Base-by-base conservation (phyloP, 2,329 filamentous ascomycete genomes). In the Fusarium cyanostomum region DNA sequence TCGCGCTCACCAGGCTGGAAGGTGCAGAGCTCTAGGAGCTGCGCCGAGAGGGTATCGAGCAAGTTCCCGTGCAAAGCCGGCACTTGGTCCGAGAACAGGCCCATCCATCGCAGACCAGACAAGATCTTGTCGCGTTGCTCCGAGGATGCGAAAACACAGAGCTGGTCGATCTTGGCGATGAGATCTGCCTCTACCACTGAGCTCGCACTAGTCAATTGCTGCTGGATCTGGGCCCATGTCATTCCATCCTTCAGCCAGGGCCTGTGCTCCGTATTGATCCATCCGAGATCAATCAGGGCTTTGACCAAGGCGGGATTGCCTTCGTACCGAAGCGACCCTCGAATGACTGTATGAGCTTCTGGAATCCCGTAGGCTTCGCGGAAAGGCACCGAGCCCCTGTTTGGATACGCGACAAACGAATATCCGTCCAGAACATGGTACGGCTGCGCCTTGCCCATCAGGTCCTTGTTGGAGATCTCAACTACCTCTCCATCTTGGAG, bases 291-390 rank as follows among this genome's bases (percentile, higher is more conserved):
- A 45, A 89, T 86, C n/a, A 92, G 83, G 21, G 82, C 82, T 73
- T 86, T 86, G 74, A 91, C 83, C 74, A 91, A 86, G 69, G 88
- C 83, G 2, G 89, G 88, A 80, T 90, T 90, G 9, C 88, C 88
- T 60, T 86, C 80, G 79, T 89, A 91, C 44, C 89, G 81, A 21
- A 91, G 81, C 3, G 89, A 89, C 42, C 89, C 89, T 41, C 89
- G 84, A 69, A 91, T 80, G 62, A 91, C 82, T 27, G 86, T 90
- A 71, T 89, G 78, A 7, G 87, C 88, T 73, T 91, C 89, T 11
- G 89, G 89, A 63, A 91, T 90, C 66, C 80, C 78, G 79, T 91
- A 92, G 57, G 86, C 83, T 78, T 90, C 85, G 53, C 82, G 82
- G 81, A 88, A 92, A 1, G 85, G 82, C 1, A 85, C 86, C 27